These are phyloP conservation scores for Euphorbia peplus DNA, from an alignment of 345 rosid species.

Conservation along the genomic window DNA sequence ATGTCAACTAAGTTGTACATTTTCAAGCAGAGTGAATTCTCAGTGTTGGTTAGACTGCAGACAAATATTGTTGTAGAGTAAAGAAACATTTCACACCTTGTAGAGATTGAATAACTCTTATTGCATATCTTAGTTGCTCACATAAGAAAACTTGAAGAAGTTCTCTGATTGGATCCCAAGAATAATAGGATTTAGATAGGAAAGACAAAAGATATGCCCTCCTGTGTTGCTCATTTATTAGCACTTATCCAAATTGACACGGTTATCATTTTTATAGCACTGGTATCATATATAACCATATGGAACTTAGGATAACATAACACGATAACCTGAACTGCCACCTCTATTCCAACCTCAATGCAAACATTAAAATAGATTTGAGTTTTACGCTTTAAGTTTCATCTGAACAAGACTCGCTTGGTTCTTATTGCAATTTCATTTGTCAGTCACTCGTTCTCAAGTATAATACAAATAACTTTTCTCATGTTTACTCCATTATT, in stretches of 20 bases:
- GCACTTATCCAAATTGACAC: too few relatives aligned
- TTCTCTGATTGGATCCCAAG: background rate
- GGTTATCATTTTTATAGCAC: too few relatives aligned
- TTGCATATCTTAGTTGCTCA: background rate
- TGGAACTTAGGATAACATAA: too few relatives aligned
- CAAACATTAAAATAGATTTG: background rate
- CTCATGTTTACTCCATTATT: background rate
- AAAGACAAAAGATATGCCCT: background rate
- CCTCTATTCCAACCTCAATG: slow-evolving; percentile 3
- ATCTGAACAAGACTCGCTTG: background rate
- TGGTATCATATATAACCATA: too few relatives aligned
- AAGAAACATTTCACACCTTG: background rate
- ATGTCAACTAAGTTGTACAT: background rate
- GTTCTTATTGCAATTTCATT: background rate
- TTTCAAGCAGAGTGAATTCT: background rate
- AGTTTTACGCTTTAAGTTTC: background rate
- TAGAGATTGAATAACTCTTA: background rate
- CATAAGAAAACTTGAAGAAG: background rate
- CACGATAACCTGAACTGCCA: too few relatives aligned
- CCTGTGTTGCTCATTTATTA: background rate
- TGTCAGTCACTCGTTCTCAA: background rate
- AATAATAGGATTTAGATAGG: background rate
- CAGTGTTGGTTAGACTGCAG: background rate
- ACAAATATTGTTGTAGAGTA: background rate
- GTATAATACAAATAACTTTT: background rate